Evolutionary conservation across 1,284 basidiomycete genomes (phyloP), one percentile per base, ranked within the genome.

Genomic region (Fomitopsis palustris): DNA sequence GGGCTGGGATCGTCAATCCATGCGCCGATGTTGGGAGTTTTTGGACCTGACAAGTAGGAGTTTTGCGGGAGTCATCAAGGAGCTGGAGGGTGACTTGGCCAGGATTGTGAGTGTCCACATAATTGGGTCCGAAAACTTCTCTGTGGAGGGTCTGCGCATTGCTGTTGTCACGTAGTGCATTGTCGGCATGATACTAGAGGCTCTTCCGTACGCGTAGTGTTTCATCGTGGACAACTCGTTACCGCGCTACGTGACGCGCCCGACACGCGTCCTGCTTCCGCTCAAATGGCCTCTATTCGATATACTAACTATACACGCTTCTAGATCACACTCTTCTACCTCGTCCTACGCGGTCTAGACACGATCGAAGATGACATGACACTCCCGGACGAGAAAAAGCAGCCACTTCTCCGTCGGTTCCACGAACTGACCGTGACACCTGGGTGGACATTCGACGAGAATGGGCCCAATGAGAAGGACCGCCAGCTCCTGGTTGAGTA

Each of bases 361-460:
- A 99, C 97, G 12, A 85, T 99, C 61, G 96, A 99, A 74, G 96
- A 99, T 73, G 96, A 99, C 78, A 99, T 98, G 95, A 93, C 95
- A 2, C 85, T 99, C 59, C 82, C 92, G 1, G 90, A 95, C 73
- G 79, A 87, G 12, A 76, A 88, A 66, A 99, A 99, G 73, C 90
- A 96, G 60, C 90, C 92, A 10, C 70, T 98, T 16, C 81, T 99
- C 39, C 86, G 93, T 43, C 77, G 86, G 16, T 96, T 98, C 76
- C 88, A 97, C 77, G 78, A 88, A 68, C 86, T 90, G 66, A 88
- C 93, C 12, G 78, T 92, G 27, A 86, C 88, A 19, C 87, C 90
- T 0, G 95, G 94, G 19, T 99, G 96, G 95, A 91, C 81, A 21
- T 99, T 94, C 72, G 79, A 81, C 47, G 93, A 87, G 42, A 88